These are phyloP conservation scores for Boechera retrofracta DNA, from an alignment of 345 rosid species.

Conservation along the genomic window DNA sequence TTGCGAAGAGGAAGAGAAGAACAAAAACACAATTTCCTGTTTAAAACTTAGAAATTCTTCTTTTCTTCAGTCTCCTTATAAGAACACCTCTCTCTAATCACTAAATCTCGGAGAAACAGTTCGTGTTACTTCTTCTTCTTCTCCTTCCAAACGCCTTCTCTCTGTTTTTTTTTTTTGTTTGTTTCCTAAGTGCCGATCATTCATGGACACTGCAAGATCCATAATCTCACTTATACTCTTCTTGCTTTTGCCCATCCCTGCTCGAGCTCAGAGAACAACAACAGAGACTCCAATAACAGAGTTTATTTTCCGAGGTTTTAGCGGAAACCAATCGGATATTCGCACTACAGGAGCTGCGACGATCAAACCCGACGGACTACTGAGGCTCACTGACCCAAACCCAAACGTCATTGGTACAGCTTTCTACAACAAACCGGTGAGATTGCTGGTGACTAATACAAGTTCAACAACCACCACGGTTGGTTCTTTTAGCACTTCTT, in stretches of 20 bases:
- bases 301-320: conserved; percentile 40
- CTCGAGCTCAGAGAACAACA: conserved; percentile 27
- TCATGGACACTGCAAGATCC: conserved; percentile 26
- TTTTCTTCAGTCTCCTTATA: background rate
- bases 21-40: background rate
- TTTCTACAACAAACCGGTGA: conserved; percentile 40
- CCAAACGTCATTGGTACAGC: conserved; percentile 29
- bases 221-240: conserved; percentile 18
- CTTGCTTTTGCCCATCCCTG: conserved; percentile 23
- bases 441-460: background rate
- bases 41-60: background rate
- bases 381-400: conserved; percentile 39
- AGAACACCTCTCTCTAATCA: background rate
- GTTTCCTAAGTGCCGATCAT: background rate
- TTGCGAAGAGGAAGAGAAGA: background rate
- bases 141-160: background rate
- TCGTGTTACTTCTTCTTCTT: background rate
- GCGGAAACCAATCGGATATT: background rate
- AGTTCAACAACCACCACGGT: conserved; percentile 23
- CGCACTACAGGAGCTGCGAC: background rate
- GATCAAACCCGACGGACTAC: conserved; percentile 35
- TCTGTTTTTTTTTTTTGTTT: background rate
- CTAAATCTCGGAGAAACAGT: background rate
- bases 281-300: conserved; percentile 23
- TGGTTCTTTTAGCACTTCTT: conserved; percentile 57